Conservation (phyloP, 2,329 filamentous ascomycete genomes). For the Phaeosphaeriaceae sp. region DNA sequence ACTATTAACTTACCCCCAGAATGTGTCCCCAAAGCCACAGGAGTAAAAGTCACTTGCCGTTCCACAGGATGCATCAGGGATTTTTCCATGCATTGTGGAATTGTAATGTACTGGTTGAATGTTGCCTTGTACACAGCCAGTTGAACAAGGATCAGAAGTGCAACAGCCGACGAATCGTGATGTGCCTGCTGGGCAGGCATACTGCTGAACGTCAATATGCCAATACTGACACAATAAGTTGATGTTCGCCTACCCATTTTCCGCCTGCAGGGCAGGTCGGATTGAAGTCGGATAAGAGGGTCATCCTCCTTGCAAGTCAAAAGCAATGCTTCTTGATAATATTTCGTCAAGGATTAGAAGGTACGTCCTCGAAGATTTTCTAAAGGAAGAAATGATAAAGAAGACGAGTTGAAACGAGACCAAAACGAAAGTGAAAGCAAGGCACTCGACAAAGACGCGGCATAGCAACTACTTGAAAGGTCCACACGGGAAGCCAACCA, state of each 20-base stretch:
- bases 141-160: constrained; percentile 43
- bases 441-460: constrained; percentile 9
- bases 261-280: constrained; percentile 31
- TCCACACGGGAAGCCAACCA: background rate
- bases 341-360: background rate
- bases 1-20: constrained; percentile 19
- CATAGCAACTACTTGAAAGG: constrained; percentile 7
- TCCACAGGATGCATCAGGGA: constrained; percentile 43
- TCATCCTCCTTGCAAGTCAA: too few species aligned
- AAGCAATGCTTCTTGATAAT: background rate
- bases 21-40: constrained; percentile 28
- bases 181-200: constrained; percentile 25
- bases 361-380: background rate
- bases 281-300: constrained; percentile 15
- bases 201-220: constrained; percentile 23
- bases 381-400: background rate
- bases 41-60: constrained; percentile 43
- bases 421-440: constrained; percentile 9
- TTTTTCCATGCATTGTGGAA: constrained; percentile 35
- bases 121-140: constrained; percentile 45
- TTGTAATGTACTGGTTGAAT: constrained; percentile 45
- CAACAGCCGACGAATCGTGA: constrained; percentile 53
- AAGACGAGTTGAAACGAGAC: constrained; percentile 1
- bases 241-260: constrained; percentile 25
- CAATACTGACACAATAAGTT: background rate